Evolutionary conservation across 495 filamentous ascomycete genomes (phyloP), one percentile per base, ranked within the genome.

Genomic region (Penicillium cosmopolitanum): DNA sequence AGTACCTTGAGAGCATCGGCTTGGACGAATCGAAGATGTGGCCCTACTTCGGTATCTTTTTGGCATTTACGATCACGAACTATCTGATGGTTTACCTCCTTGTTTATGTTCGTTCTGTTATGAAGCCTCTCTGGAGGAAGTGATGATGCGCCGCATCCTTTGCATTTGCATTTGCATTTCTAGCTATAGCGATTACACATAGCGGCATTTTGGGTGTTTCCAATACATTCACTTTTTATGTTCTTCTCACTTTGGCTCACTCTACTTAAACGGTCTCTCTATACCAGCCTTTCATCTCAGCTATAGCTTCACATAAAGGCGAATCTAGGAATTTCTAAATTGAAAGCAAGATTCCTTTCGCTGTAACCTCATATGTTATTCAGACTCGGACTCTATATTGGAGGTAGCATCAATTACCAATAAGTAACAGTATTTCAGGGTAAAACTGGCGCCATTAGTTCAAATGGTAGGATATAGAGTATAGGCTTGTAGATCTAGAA

Each of bases 11-110:
- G 0, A 80, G 75, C 2, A 68, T 94, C 28, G 89, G 89, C 42
- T 77, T 93, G 25, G 57, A 80, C n/a, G 76, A 79, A 1, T 71
- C 70, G 5, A 75, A 86, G 40, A 86, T 87, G 65, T 90, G 88
- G 87, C 70, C 81, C 23, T 82, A 92, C 67, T 88, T 90, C 64
- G 90, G 88, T 4, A 87, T 92, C 52, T 91, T 93, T 72, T 52
- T 87, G 40, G 83, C 78, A 0, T 92, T 93, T 69, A 85, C 84
- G 33, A 67, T 91, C 18, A 82, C 80, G 19, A 93, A 92, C 54
- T 92, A 86, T 77, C 66, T 80, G 51, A 80, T 92, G 63, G 85
- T 93, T 0, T 93, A 91, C 58, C 21, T 69, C 34, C 59, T 77
- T 56, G 67, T 77, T 42, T 77, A 77, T 42, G n/a, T 76, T 31